Base-by-base conservation (phyloP, 1,139 yeast genomes). In the Yamadazyma songkhlaensis region DNA sequence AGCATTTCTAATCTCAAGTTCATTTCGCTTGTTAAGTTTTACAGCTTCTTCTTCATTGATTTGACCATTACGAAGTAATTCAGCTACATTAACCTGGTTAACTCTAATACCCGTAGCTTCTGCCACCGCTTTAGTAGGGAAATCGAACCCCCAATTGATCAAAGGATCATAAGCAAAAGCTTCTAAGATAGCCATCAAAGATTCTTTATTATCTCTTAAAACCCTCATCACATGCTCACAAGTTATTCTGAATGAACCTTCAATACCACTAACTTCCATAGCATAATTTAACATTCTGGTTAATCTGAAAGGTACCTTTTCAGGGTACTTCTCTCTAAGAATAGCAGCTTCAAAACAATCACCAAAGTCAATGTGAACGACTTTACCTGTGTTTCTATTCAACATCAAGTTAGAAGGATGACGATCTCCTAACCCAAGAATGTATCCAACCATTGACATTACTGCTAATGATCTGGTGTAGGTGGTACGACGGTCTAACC, bases 331-430 rank as follows among this genome's bases (percentile, higher is more conserved):
- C 50, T 92, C 98, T 50, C 99, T 78, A 45, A 94, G 66, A 39
- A 92, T 89, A 0, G 99, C 98, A 1, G 97, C 97, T 57, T 94
- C 99, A 56, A 94, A 94, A 74, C 99, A 94, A 59, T 94, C 99
- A 49, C 98, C 99, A 62, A 92, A 94, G 72, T 94, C 99, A 63
- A 94, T 90, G 57, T 94, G 99, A 30, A 92, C 77, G 32, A 94
- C 96, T 55, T 90, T 89, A 45, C 99, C 99, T 0, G 97, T 88
- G 37, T 82, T 77, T 49, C 97, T 72, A 57, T 90, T 96, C 62
- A 94, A 76, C 97, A 94, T 88, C 63, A 94, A 74, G 55, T 94
- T 94, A 23, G 97, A 87, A 21, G 98, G 98, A 62, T 94, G 99
- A 48, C 99, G 79, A 59, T 94, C 99, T 42, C 99, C 99, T 22